phyloP scores from a whole-genome alignment of 148 eudicot genomes.

The Simmondsia chinensis region DNA sequence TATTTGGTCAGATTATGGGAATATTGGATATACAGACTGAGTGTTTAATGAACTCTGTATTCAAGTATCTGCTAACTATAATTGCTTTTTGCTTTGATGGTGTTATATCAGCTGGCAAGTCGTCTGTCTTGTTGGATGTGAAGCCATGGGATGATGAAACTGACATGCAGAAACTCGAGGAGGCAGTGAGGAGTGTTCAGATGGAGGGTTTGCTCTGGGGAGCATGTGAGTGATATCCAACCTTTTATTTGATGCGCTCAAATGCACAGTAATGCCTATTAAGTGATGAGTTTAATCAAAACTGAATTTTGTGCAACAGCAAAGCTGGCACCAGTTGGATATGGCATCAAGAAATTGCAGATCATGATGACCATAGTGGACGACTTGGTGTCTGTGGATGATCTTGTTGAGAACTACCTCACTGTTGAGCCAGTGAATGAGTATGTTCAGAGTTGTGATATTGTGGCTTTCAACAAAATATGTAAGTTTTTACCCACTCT shows the following conservation, averaged over 20 bases:
- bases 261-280: too few relatives aligned
- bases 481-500: too few relatives aligned
- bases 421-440: constrained; percentile 76
- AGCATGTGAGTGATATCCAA: constrained; percentile 50
- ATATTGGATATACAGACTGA: too few relatives aligned
- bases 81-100: neutral
- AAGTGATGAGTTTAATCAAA: neutral
- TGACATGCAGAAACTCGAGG: constrained; percentile 91
- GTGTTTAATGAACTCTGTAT: too few relatives aligned
- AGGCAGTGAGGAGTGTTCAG: constrained; percentile 74
- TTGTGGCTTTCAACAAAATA: constrained; percentile 97
- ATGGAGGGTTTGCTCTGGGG: constrained; percentile 88
- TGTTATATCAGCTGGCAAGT: constrained; percentile 60
- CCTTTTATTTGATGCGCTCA: neutral
- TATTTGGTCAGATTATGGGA: too few relatives aligned
- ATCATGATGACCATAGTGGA: constrained; percentile 90
- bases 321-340: constrained; percentile 82
- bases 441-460: constrained; percentile 91
- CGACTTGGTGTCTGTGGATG: constrained; percentile 80
- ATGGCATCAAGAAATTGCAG: constrained; percentile 89
- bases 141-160: constrained; percentile 99
- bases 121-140: constrained; percentile 70
- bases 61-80: neutral
- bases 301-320: constrained; percentile 40
- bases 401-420: constrained; percentile 55